Evolutionary conservation across 495 filamentous ascomycete genomes (phyloP).

Genomic region (Clavariopsis aquatica): DNA sequence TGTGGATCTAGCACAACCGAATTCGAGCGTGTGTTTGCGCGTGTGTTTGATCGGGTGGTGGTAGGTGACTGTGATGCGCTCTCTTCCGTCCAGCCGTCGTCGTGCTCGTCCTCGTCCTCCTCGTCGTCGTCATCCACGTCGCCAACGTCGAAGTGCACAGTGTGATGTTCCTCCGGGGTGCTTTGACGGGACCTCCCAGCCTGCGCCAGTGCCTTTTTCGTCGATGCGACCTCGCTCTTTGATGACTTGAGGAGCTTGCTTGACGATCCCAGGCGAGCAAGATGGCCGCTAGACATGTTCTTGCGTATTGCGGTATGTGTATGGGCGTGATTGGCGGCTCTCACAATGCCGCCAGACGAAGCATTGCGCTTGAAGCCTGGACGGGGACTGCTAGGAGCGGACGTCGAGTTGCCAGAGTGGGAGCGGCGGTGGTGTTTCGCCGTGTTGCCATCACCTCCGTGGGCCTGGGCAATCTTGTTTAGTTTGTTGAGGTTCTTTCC

Average conservation of each 20-base stretch:
- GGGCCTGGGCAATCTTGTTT: conserved; percentile 35
- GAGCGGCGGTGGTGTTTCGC: conserved; percentile 38
- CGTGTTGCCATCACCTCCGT: conserved; percentile 29
- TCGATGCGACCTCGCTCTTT: conserved; percentile 37
- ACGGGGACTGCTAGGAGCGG: conserved; percentile 38
- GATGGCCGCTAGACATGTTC: conserved; percentile 44
- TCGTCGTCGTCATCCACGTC: conserved; percentile 41
- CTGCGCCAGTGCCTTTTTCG: conserved; percentile 28
- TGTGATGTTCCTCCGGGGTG: conserved; percentile 32
- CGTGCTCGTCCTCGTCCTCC: conserved; percentile 40
- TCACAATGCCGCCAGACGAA: conserved; percentile 40
- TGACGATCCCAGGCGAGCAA: conserved; percentile 36
- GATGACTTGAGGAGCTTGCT: conserved; percentile 43
- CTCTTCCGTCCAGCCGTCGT: conserved; percentile 49
- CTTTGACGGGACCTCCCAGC: conserved; percentile 23
- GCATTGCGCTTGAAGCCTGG: conserved; percentile 43
- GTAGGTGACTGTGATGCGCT: conserved; percentile 48
- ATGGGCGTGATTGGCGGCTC: conserved; percentile 29
- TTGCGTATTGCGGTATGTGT: conserved; percentile 42
- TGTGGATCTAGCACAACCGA: conserved; percentile 31
- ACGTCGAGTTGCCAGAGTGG: conserved; percentile 35
- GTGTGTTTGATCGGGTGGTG: conserved; percentile 48
- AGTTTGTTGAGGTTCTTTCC: conserved; percentile 43
- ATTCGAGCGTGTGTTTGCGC: conserved; percentile 47
- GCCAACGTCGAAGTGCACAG: conserved; percentile 40